Base-by-base conservation (phyloP, 1,284 basidiomycete genomes). In the Ustilago crameri region DNA sequence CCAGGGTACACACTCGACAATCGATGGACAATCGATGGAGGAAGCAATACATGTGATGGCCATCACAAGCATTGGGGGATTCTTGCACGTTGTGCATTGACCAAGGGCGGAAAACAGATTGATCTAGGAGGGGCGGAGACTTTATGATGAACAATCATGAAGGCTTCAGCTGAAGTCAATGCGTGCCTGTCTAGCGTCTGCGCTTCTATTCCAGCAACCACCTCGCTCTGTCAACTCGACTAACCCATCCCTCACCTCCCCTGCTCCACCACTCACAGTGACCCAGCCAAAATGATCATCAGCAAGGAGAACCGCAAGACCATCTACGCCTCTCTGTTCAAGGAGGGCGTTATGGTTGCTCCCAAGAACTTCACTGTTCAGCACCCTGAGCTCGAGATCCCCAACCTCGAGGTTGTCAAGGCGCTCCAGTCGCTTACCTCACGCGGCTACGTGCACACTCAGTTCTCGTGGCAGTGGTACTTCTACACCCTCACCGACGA, bases 331-430 rank as follows among this genome's bases (percentile, higher is more conserved):
- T 70, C 79, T 12, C 78, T 83, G 51, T 83, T 83, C 79, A 78
- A 81, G 74, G 75, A 82, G 74, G 95, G 96, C 83, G 96, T 98
- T 75, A 88, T 98, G 84, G 95, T 98, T 84, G 95, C 95, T 83
- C 95, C 96, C 88, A 98, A 98, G 88, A 94, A 99, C 87, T 98
- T 89, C 88, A 95, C 97, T 85, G 91, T 93, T 66, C 93, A 95
- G 86, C 96, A 99, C 85, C 93, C 96, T 83, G 95, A 98, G 84
- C 90, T 99, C 77, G 92, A 95, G 75, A 91, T 98, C 83, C 92
- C 92, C 78, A 98, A 99, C 87, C 91, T 99, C 76, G 88, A 97
- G 85, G 96, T 98, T 82, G 96, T 99, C 89, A 99, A 98, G 90
- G 93, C 93, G 70, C 91, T 95, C 87, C 95, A 98, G 86, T 95